Conservation (phyloP, 176 grass and related monocot species). For the Musa beccarii region DNA sequence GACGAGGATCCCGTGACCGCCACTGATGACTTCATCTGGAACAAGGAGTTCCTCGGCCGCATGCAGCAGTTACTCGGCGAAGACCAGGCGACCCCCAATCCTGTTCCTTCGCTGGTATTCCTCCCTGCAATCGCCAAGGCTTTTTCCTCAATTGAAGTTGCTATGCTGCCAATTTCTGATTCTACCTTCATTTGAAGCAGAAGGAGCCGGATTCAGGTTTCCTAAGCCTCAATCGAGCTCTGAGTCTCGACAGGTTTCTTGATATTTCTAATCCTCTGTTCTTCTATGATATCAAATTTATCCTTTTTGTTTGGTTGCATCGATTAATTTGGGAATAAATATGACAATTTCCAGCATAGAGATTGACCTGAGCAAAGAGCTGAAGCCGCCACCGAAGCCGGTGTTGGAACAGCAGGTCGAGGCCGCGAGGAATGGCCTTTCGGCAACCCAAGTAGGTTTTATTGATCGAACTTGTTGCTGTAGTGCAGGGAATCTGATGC, state of each 20-base stretch:
- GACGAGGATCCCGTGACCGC: constrained; percentile 74
- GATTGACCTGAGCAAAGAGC: constrained; percentile 90
- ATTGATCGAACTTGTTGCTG: not conserved
- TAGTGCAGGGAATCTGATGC: not conserved
- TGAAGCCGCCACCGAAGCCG: constrained; percentile 55
- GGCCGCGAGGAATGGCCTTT: constrained; percentile 54
- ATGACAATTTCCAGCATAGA: constrained; percentile 43
- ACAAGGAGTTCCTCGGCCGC: constrained; percentile 80
- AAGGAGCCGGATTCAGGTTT: constrained; percentile 51
- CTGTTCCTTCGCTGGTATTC: constrained; percentile 26
- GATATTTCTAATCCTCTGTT: not conserved
- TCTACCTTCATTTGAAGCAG: constrained; percentile 28
- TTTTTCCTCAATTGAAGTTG: not conserved
- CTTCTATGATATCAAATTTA: not conserved
- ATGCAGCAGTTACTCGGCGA: constrained; percentile 57
- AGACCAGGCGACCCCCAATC: constrained; percentile 28
- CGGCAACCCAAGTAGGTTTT: constrained; percentile 39
- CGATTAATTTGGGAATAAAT: not conserved
- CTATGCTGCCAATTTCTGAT: constrained; percentile 5
- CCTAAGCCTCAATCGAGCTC: constrained; percentile 76
- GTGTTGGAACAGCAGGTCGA: constrained; percentile 71
- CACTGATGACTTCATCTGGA: constrained; percentile 97
- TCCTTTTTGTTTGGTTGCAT: not conserved
- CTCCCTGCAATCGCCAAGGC: too few species aligned
- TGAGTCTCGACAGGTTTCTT: constrained; percentile 70